Evolutionary conservation across 768 basidiomycete species (phyloP).

Genomic region (Boletus huronensis): DNA sequence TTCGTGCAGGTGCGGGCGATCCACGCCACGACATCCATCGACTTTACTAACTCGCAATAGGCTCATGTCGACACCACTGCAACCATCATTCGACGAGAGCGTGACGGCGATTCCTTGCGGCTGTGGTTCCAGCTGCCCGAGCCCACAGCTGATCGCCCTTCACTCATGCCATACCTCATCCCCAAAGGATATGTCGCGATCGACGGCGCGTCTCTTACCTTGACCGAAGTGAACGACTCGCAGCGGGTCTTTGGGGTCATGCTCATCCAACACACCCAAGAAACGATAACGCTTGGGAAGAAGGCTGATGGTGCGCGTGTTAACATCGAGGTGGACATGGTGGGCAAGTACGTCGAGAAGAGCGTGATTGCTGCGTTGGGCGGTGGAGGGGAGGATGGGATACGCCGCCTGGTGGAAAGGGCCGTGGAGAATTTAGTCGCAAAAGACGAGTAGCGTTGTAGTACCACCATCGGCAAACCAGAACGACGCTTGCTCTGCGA

Average conservation of each 20-base stretch:
- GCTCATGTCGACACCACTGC: conserved; percentile 94
- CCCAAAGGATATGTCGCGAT: conserved; percentile 93
- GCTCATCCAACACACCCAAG: conserved; percentile 93
- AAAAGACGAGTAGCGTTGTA: conserved; percentile 23
- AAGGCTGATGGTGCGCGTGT: conserved; percentile 79
- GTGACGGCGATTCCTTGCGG: conserved; percentile 88
- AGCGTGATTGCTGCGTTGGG: conserved; percentile 68
- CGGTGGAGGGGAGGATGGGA: conserved; percentile 46
- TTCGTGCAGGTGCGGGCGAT: conserved; percentile 80
- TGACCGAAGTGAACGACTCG: conserved; percentile 72
- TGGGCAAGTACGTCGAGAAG: conserved; percentile 89
- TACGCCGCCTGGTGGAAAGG: conserved; percentile 52
- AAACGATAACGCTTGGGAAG: conserved; percentile 74
- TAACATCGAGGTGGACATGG: conserved; percentile 95
- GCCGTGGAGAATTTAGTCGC: conserved; percentile 55
- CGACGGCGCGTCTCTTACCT: conserved; percentile 90
- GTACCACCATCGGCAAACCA: conserved; percentile 7
- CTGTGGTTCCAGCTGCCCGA: conserved; percentile 74
- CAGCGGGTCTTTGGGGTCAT: conserved; percentile 77
- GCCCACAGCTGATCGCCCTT: conserved; percentile 53
- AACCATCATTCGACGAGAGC: conserved; percentile 55
- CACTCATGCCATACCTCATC: conserved; percentile 78
- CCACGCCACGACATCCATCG: background rate
- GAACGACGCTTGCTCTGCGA: conserved; percentile 4
- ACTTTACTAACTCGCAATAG: conserved; percentile 36